A percentile compares a stretch with the other conserved stretches of the same genome.
Conservation (phyloP, 2,329 filamentous ascomycete genomes). For the Coniochaeta prunicola region DNA sequence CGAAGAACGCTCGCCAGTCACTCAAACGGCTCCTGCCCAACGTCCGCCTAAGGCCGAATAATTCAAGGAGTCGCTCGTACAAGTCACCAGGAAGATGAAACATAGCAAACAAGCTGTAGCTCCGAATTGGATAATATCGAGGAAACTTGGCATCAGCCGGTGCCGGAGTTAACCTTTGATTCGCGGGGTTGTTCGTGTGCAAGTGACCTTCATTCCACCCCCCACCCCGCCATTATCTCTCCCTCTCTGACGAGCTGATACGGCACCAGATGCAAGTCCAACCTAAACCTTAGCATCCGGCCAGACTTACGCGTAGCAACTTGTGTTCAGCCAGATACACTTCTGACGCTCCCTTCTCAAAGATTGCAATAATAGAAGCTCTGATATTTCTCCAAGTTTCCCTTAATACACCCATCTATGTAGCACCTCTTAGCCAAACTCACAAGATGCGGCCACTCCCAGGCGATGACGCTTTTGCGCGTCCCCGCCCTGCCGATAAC, state of each 20-base stretch:
- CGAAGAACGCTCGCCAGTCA: background rate
- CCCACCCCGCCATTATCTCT: background rate
- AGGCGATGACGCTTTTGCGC: constrained; percentile 34
- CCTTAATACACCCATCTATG: constrained; percentile 6
- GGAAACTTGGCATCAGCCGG: background rate
- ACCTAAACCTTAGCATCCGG: background rate
- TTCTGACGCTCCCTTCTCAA: background rate
- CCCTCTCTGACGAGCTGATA: background rate
- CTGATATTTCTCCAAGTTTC: background rate
- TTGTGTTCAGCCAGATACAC: background rate
- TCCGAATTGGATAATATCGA: background rate
- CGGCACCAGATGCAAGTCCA: background rate
- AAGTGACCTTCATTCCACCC: background rate
- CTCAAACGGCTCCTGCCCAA: background rate
- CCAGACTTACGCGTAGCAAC: background rate
- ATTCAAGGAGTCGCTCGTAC: background rate
- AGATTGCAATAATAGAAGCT: background rate
- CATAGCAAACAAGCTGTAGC: background rate
- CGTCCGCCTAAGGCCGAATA: background rate
- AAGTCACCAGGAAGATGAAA: background rate
- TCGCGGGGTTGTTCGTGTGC: background rate
- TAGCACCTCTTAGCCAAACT: background rate
- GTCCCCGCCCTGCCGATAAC: constrained; percentile 31
- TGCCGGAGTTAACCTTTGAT: background rate
- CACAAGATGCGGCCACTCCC: constrained; percentile 35